Percentiles rank a stretch among this genome's conserved stretches.
Evolutionary conservation across 495 filamentous ascomycete genomes (phyloP).

Genomic region (Cercophora samala): DNA sequence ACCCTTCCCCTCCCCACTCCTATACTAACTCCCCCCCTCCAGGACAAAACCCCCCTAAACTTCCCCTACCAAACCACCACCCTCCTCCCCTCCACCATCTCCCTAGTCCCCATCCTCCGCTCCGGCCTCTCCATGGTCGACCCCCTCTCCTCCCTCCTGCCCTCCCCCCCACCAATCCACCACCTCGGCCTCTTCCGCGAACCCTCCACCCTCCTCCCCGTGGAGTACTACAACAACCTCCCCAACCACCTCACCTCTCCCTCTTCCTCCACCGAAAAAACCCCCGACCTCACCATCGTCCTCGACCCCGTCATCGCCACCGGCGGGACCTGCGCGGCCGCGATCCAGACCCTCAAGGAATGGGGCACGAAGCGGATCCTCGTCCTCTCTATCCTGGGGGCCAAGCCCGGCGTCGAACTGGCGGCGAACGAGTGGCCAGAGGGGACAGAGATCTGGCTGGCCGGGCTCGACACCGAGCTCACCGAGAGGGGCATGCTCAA

Average conservation of each 20-base stretch:
- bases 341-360: constrained; percentile 82
- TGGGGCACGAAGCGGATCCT: constrained; percentile 85
- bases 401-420: constrained; percentile 58
- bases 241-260: constrained; percentile 61
- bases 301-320: constrained; percentile 94
- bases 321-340: constrained; percentile 82
- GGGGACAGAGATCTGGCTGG: constrained; percentile 77
- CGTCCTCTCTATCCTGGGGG: constrained; percentile 72
- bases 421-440: constrained; percentile 73
- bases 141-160: constrained; percentile 55
- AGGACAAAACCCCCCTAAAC: constrained; percentile 67
- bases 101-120: constrained; percentile 85
- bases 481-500: constrained; percentile 83
- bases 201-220: constrained; percentile 74
- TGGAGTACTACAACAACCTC: constrained; percentile 99
- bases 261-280: constrained; percentile 27
- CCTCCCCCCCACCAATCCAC: constrained; percentile 75
- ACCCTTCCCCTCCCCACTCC: constrained; percentile 53
- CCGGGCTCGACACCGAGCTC: constrained; percentile 69
- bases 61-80: constrained; percentile 61
- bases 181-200: constrained; percentile 94
- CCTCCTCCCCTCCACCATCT: constrained; percentile 61
- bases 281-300: constrained; percentile 68
- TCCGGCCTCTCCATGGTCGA: constrained; percentile 90
- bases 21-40: constrained; percentile 81